Evolutionary conservation across 148 eudicot genomes (phyloP), one percentile per base, ranked within the genome.

Genomic region (Cornus florida): DNA sequence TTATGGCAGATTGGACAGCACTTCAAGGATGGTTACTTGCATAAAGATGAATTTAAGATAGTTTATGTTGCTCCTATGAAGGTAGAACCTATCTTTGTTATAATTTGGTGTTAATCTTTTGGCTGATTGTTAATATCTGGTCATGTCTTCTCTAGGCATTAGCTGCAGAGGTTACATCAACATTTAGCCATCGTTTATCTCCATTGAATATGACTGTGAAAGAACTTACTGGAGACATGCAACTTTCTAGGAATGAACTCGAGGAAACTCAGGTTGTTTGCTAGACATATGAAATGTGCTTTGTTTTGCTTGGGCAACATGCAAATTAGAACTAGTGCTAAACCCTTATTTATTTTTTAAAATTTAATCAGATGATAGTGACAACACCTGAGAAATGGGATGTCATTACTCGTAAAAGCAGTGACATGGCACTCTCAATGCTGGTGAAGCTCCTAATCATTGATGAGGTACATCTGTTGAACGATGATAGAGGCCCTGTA

Each of bases 331-430:
- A 38, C 24, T 39, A 70, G 19, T 69, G 4, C 41, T 31, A 56
- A 60, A 79, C 66, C 78, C 43, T 79, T 71, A 41, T 71, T 66
- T 67, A 38, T 57, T 75, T 64, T 12, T 43, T 6, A 2, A 43
- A 39, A 82, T 69, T 83, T 19, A 60, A 82, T 73, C 88, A 96
- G 99, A 96, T 96, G 98, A 96, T 96, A 83, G 98, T 96, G 82
- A 96, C 99, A 56, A 96, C 99, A 67, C 99, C 99, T 76, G 99
- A 96, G 86, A 96, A 96, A 84, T 96, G 99, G 99, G 99, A 96
- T 69, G 99, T 96, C 80, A 93, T 96, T 81, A 96, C 99, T 56
- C 99, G 99, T 78, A 96, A 96, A 88, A 96, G 99, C 86, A 96
- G 97, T 59, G 99, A 96, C 78, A 96, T 96, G 99, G 86, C 99